phyloP scores from a whole-genome alignment of 306 rosid genomes.

The Quercus dentata region DNA sequence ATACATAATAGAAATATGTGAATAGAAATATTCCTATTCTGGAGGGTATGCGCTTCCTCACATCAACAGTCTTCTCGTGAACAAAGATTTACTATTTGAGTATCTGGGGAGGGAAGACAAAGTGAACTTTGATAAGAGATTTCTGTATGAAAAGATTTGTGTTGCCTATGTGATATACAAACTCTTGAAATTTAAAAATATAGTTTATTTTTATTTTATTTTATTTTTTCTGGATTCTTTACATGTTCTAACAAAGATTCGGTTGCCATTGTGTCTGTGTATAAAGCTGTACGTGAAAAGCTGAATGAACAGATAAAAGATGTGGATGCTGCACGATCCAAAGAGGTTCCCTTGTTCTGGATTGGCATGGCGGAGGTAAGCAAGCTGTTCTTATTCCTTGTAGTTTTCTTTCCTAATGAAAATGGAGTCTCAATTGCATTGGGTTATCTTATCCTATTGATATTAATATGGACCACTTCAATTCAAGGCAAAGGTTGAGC shows the following conservation, averaged over 20 bases:
- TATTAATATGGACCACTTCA: neutral
- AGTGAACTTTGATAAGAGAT: neutral
- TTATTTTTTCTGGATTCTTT: too few relatives aligned
- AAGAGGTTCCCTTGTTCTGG: constrained; percentile 77
- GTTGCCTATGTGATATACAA: neutral
- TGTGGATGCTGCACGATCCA: constrained; percentile 62
- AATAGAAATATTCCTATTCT: neutral
- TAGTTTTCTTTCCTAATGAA: neutral
- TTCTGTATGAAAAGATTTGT: neutral
- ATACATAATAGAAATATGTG: neutral
- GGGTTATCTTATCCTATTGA: neutral
- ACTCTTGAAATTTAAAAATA: neutral
- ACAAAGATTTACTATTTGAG: neutral
- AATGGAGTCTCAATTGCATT: neutral
- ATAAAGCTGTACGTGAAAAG: constrained; percentile 57
- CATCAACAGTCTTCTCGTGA: neutral
- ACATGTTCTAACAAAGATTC: neutral
- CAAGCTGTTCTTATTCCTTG: neutral
- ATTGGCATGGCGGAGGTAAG: constrained; percentile 95
- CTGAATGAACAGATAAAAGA: constrained; percentile 68
- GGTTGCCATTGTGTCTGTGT: constrained; percentile 9
- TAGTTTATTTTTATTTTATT: too few relatives aligned
- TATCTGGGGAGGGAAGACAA: neutral
- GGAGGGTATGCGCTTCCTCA: neutral
- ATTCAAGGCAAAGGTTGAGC: neutral